Evolutionary conservation across 2,329 filamentous ascomycete genomes (phyloP), one percentile per base, ranked within the genome.

Genomic region (Ophiostoma sp.): DNA sequence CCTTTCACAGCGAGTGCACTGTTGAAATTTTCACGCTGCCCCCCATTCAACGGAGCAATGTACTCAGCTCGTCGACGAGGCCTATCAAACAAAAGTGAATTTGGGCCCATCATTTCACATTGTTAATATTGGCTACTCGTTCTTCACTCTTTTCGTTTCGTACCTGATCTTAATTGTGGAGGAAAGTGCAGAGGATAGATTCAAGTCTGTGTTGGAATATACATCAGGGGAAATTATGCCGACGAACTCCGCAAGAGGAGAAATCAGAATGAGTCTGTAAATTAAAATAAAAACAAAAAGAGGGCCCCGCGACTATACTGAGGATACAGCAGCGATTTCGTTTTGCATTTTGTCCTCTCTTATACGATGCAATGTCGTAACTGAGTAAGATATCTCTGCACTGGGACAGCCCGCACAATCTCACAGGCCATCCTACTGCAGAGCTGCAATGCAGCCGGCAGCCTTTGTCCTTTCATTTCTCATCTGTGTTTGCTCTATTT

Each of bases 1-100:
- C 71, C 71, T 72, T 73, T 68, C 25, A 31, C 69, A 69, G 70
- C 74, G 55, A 71, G 50, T 75, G 72, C 61, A 11, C 25, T 22
- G 72, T 52, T 25, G 57, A 68, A 73, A 64, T 71, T 74, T 75
- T 74, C 61, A 42, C 33, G 12, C 28, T 61, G 55, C 25, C 17
- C n/a, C 61, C 57, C 8, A 33, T 15, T 42, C 22, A n/a, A n/a
- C n/a, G n/a, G n/a, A n/a, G n/a, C n/a, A n/a, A 12, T 15, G 19
- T 19, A 36, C 22, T 52, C 66, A 69, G 66, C 33, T 57, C 61
- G 48, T 72, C 71, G 63, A 63, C 71, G 22, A 48, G 63, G 11
- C 71, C 71, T 72, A 69, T 72, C 71, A 61, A 61, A 22, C 70
- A 68, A 31, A 39, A 61, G n/a, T n/a, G 22, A 5, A 17, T 17